Conservation (phyloP, 352 stramenopile genomes). For the Pythium sukuiense region DNA sequence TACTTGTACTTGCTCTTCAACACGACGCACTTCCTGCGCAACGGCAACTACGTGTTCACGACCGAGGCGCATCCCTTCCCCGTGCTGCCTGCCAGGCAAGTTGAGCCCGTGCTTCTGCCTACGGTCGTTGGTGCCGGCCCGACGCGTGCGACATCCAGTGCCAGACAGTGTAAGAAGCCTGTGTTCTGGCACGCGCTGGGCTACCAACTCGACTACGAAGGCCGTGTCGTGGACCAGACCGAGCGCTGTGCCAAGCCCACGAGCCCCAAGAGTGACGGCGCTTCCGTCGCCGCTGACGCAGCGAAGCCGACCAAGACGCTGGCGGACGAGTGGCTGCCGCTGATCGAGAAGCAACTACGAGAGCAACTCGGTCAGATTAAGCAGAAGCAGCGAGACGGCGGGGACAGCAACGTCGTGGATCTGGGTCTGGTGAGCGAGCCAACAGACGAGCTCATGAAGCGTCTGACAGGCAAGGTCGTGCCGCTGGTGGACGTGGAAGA, state of each 20-base stretch:
- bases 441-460: slow-evolving; percentile 21
- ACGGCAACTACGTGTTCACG: slow-evolving; percentile 93
- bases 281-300: not conserved
- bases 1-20: slow-evolving; percentile 98
- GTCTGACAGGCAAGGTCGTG: slow-evolving; percentile 9
- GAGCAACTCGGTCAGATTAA: slow-evolving; percentile 23
- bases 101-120: slow-evolving; percentile 40
- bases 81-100: slow-evolving; percentile 47
- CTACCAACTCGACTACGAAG: slow-evolving; percentile 66
- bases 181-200: slow-evolving; percentile 55
- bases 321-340: slow-evolving; percentile 49
- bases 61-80: slow-evolving; percentile 96
- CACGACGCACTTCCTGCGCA: slow-evolving; percentile 87
- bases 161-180: slow-evolving; percentile 31
- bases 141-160: not conserved
- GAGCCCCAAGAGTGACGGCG: slow-evolving; percentile 2
- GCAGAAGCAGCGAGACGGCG: slow-evolving; percentile 2
- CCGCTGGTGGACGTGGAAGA: not conserved
- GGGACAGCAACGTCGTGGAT: not conserved
- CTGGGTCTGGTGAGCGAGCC: slow-evolving; percentile 5
- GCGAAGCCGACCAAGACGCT: not conserved
- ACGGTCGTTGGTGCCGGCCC: slow-evolving; percentile 6
- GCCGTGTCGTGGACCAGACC: slow-evolving; percentile 45
- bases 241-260: slow-evolving; percentile 33
- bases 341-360: slow-evolving; percentile 47